Conservation (phyloP, 225 moss, liverwort and hornwort species). For the Antitrichia curtipendula region DNA sequence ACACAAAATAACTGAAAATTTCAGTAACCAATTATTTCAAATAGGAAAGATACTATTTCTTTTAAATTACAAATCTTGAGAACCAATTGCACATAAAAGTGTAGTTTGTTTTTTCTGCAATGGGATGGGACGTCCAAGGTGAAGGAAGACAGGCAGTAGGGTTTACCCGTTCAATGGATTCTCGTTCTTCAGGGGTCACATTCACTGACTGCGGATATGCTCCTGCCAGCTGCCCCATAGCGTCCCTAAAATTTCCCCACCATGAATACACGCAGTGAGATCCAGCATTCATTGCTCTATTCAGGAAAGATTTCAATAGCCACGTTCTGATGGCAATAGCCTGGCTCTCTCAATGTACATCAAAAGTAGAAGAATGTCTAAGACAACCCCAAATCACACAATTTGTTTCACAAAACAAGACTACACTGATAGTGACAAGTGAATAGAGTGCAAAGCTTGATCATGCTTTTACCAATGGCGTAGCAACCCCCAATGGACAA, state of each 20-base stretch:
- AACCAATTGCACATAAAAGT: not conserved
- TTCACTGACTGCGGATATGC: conserved; percentile 89
- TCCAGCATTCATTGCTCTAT: not conserved
- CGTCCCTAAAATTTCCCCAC: conserved; percentile 38
- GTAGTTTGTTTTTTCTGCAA: too few species aligned
- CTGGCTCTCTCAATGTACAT: not conserved
- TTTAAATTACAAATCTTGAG: not conserved
- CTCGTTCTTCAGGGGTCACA: conserved; percentile 34
- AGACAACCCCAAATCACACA: not conserved
- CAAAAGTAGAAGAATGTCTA: not conserved
- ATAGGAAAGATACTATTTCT: not conserved
- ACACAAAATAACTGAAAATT: not conserved
- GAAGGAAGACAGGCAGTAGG: not conserved
- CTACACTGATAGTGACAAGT: not conserved
- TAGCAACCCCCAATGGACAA: not conserved
- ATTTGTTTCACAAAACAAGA: not conserved
- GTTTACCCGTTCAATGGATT: conserved; percentile 74
- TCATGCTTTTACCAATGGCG: not conserved
- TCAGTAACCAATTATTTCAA: not conserved
- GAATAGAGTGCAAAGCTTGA: not conserved
- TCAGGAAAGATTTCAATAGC: not conserved
- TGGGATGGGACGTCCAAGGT: not conserved
- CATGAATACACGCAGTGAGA: not conserved
- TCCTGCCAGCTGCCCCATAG: conserved; percentile 74
- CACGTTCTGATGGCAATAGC: not conserved